Evolutionary conservation across 306 rosid species (phyloP).

Genomic region (Cucumis hystrix): DNA sequence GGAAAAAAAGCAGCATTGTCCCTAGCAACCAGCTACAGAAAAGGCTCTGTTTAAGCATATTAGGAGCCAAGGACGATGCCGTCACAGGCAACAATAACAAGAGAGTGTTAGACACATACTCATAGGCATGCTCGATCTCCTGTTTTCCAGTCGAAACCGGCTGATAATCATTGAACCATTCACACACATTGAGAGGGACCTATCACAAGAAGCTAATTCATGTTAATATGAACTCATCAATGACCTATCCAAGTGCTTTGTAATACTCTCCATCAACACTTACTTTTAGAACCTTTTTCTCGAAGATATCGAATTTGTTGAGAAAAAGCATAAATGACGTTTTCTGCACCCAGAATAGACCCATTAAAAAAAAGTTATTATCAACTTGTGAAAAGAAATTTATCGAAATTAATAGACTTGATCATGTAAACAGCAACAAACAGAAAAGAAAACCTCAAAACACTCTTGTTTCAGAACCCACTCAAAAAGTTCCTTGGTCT

Average conservation of each 20-base stretch:
- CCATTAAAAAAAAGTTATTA: neutral
- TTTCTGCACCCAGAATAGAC: slow-evolving; percentile 37
- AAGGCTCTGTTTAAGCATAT: neutral
- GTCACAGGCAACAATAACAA: neutral
- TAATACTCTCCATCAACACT: slow-evolving; percentile 13
- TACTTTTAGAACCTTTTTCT: slow-evolving; percentile 85
- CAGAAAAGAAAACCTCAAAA: slow-evolving; percentile 60
- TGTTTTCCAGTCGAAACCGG: slow-evolving; percentile 83
- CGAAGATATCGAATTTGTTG: slow-evolving; percentile 93
- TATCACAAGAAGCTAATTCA: slow-evolving; percentile 22
- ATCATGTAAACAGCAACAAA: neutral
- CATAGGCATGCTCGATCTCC: slow-evolving; percentile 87
- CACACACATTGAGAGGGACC: slow-evolving; percentile 86
- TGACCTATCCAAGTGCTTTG: neutral
- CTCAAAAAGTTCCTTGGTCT: slow-evolving; percentile 89
- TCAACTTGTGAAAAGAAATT: neutral
- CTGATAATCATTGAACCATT: slow-evolving; percentile 94
- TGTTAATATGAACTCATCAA: slow-evolving; percentile 10
- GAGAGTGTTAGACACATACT: slow-evolving; percentile 34
- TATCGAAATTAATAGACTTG: neutral
- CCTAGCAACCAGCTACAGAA: neutral
- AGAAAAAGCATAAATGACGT: slow-evolving; percentile 97
- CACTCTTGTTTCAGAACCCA: slow-evolving; percentile 97
- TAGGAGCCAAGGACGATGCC: neutral
- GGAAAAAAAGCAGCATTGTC: neutral